These are phyloP conservation scores for Candida jianshihensis DNA, from an alignment of 805 yeast species.

Conservation along the genomic window DNA sequence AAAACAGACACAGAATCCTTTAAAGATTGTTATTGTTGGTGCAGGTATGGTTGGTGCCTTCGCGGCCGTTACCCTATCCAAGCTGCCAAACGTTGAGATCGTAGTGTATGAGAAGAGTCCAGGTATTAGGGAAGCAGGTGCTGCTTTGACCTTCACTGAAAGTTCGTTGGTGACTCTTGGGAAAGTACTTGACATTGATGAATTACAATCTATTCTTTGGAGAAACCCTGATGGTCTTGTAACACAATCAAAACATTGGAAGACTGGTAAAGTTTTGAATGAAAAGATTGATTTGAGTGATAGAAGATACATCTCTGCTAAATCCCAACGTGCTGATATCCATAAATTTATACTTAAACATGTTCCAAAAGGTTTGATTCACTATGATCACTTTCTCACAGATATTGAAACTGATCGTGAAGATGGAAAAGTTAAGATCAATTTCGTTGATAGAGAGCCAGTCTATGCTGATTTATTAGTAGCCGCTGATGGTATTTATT, in stretches of 20 bases:
- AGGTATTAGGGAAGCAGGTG: constrained; percentile 11
- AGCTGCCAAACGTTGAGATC: constrained; percentile 8
- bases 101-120: constrained; percentile 9
- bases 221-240: constrained; percentile 4
- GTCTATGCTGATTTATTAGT: constrained; percentile 7
- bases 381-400: constrained; percentile 2
- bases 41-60: constrained; percentile 6
- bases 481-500: constrained; percentile 14
- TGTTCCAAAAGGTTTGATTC: constrained; percentile 2
- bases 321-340: constrained; percentile 8
- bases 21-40: constrained; percentile 4
- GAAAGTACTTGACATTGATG: constrained; percentile 9
- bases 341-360: constrained; percentile 5
- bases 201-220: constrained; percentile 6
- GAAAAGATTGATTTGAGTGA: not conserved
- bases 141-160: constrained; percentile 11
- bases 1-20: not conserved
- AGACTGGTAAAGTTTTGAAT: constrained; percentile 7
- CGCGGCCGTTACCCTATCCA: constrained; percentile 6
- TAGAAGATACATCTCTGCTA: constrained; percentile 4
- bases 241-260: constrained; percentile 9
- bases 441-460: constrained; percentile 5
- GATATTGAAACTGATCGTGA: constrained; percentile 2
- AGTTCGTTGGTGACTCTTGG: constrained; percentile 4
- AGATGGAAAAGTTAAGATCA: constrained; percentile 3